Evolutionary conservation across 768 basidiomycete species (phyloP).

Genomic region (Lentinula sp.): DNA sequence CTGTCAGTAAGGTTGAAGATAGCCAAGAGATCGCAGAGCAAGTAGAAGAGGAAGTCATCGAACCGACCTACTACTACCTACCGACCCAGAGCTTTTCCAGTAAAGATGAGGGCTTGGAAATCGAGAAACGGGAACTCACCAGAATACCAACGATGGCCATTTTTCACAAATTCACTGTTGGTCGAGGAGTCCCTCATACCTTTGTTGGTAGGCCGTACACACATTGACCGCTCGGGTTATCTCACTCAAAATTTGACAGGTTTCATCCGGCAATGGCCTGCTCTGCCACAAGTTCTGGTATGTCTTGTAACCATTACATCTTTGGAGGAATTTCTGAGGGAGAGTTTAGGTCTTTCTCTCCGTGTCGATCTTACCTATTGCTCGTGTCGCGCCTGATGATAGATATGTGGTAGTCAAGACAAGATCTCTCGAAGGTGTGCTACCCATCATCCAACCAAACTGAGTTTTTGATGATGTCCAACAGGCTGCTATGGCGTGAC

Average conservation of each 20-base stretch:
- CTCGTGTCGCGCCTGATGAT: constrained; percentile 42
- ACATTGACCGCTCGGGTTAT: background rate
- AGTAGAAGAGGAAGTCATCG: constrained; percentile 15
- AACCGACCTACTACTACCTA: constrained; percentile 18
- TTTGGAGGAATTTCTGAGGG: background rate
- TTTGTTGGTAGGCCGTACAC: constrained; percentile 37
- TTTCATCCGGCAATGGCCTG: constrained; percentile 62
- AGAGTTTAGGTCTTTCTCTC: constrained; percentile 53
- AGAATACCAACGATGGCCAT: constrained; percentile 50
- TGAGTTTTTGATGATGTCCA: background rate
- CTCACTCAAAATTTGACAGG: constrained; percentile 20
- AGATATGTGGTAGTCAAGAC: constrained; percentile 56
- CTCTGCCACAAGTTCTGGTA: constrained; percentile 61
- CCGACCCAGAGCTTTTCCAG: constrained; percentile 8
- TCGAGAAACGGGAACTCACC: constrained; percentile 19
- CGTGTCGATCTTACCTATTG: constrained; percentile 43
- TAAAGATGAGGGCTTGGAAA: constrained; percentile 4
- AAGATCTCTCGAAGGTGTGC: constrained; percentile 42
- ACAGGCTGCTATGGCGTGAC: constrained; percentile 57
- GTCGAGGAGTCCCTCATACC: constrained; percentile 56
- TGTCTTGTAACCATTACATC: constrained; percentile 16
- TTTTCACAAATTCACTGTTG: constrained; percentile 50
- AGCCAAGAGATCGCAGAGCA: constrained; percentile 14
- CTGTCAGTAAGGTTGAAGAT: constrained; percentile 8
- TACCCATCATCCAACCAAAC: background rate